Percentiles rank a stretch among this genome's conserved stretches.
Conservation (phyloP, 805 yeast genomes). For the Candida coleopterorum region DNA sequence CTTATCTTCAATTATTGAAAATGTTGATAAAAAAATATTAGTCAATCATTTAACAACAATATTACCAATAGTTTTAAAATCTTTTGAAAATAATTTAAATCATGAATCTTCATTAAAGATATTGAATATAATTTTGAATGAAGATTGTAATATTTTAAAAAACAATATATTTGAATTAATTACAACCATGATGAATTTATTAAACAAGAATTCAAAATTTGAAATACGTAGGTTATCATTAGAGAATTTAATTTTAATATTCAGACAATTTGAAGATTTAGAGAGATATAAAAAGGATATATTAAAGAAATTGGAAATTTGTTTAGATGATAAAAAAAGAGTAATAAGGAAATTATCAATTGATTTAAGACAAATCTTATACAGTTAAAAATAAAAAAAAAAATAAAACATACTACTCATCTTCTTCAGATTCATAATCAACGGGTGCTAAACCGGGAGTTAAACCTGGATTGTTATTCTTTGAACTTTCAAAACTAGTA, state of each 20-base stretch:
- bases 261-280: constrained; percentile 26
- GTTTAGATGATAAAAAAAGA: constrained; percentile 72
- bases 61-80: constrained; percentile 67
- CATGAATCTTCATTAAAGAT: constrained; percentile 63
- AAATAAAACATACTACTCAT: constrained; percentile 1
- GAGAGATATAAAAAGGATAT: constrained; percentile 36
- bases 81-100: constrained; percentile 41
- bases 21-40: constrained; percentile 58
- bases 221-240: constrained; percentile 56
- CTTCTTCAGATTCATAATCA: constrained; percentile 44
- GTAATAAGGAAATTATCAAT: constrained; percentile 70
- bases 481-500: constrained; percentile 15
- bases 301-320: constrained; percentile 41
- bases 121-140: constrained; percentile 47
- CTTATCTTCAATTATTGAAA: constrained; percentile 61
- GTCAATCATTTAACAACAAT: constrained; percentile 59
- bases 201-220: constrained; percentile 10
- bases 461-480: constrained; percentile 39
- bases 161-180: constrained; percentile 54
- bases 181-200: constrained; percentile 37
- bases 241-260: constrained; percentile 45
- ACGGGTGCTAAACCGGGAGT: constrained; percentile 89
- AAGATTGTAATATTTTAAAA: constrained; percentile 48
- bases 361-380: constrained; percentile 74
- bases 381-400: constrained; percentile 37